Evolutionary conservation across 2,329 filamentous ascomycete genomes (phyloP).

Genomic region (Fusarium heterosporum): DNA sequence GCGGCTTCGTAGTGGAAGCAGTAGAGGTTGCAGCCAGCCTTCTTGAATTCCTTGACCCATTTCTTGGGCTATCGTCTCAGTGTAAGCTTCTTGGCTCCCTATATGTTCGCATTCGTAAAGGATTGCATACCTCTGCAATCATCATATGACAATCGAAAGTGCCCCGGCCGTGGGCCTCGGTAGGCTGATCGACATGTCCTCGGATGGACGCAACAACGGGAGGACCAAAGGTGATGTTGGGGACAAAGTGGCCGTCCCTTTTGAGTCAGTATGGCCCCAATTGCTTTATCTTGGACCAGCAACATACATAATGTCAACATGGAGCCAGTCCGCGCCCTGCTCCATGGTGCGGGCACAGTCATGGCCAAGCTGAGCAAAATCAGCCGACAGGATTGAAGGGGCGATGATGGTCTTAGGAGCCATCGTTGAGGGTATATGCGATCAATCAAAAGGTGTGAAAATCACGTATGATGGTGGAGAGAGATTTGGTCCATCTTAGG

Average conservation of each 20-base stretch:
- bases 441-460: constrained; percentile 11
- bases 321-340: constrained; percentile 90
- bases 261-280: constrained; percentile 6
- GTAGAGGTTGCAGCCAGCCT: constrained; percentile 96
- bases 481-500: constrained; percentile 23
- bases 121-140: constrained; percentile 84
- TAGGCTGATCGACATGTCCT: constrained; percentile 81
- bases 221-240: constrained; percentile 96
- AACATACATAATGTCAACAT: constrained; percentile 87
- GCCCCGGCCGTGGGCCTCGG: constrained; percentile 77
- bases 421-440: constrained; percentile 65
- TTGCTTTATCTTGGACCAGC: not conserved
- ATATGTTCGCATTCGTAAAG: not conserved
- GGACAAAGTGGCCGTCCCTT: constrained; percentile 98
- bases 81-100: constrained; percentile 21
- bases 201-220: constrained; percentile 96
- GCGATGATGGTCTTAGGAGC: constrained; percentile 93
- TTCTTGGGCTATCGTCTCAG: constrained; percentile 79
- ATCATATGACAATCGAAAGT: constrained; percentile 99
- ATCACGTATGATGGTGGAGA: constrained; percentile 37
- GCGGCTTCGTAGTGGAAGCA: constrained; percentile 99
- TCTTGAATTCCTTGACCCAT: constrained; percentile 96
- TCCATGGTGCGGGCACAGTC: constrained; percentile 89
- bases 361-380: constrained; percentile 89
- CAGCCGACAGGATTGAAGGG: constrained; percentile 96